Evolutionary conservation across 1,284 basidiomycete species (phyloP).

Genomic region (Lentinus polychrous): DNA sequence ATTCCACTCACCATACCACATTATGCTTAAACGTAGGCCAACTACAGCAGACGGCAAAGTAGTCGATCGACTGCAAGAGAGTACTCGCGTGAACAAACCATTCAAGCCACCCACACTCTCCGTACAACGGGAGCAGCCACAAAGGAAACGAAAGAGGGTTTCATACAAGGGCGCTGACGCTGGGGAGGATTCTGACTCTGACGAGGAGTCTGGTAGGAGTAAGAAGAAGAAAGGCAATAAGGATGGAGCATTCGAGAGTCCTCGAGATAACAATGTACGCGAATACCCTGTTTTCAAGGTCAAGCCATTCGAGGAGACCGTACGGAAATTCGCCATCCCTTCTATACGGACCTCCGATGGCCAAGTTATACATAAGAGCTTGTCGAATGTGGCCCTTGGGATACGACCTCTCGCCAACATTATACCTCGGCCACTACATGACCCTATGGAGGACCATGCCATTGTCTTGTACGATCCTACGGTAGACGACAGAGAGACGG

Average conservation of each 20-base stretch:
- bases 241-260: constrained; percentile 40
- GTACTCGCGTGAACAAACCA: constrained; percentile 64
- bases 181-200: constrained; percentile 42
- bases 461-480: constrained; percentile 98
- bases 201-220: constrained; percentile 44
- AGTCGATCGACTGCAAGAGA: constrained; percentile 63
- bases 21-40: constrained; percentile 65
- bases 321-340: constrained; percentile 80
- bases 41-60: constrained; percentile 61
- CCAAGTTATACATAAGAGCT: constrained; percentile 54
- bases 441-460: constrained; percentile 97
- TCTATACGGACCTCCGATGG: constrained; percentile 81
- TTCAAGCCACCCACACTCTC: constrained; percentile 69
- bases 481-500: constrained; percentile 85
- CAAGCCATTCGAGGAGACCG: constrained; percentile 67
- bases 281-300: constrained; percentile 81
- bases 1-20: neutral
- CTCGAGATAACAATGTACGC: constrained; percentile 43
- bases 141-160: constrained; percentile 76
- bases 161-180: constrained; percentile 69
- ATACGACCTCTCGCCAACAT: constrained; percentile 80
- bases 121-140: constrained; percentile 53
- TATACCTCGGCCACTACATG: constrained; percentile 87
- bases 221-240: constrained; percentile 47
- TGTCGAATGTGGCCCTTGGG: constrained; percentile 78